Evolutionary conservation across 495 filamentous ascomycete genomes (phyloP).

Genomic region (Cercophora newfieldiana): DNA sequence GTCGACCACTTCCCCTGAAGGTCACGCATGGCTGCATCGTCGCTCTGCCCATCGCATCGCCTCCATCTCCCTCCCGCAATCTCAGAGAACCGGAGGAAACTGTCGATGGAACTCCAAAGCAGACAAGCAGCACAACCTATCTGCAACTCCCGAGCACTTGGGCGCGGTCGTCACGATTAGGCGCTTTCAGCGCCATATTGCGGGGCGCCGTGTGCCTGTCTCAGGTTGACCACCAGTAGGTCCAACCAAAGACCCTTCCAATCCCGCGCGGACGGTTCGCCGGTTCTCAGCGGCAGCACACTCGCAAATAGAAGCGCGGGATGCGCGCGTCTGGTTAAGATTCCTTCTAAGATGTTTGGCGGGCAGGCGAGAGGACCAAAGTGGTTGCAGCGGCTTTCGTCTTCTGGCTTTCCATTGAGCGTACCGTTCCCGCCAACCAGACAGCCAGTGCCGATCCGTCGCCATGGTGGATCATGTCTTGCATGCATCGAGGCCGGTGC

Average conservation of each 20-base stretch:
- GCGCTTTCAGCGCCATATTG: conserved; percentile 16
- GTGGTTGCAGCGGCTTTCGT: background rate
- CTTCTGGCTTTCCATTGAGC: no score
- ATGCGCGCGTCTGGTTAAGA: conserved; percentile 1
- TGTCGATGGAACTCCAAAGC: background rate
- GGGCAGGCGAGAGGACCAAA: background rate
- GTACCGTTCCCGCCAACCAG: background rate
- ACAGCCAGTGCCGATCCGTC: background rate
- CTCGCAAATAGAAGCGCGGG: conserved; percentile 12
- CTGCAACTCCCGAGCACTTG: background rate
- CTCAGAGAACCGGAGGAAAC: background rate
- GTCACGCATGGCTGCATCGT: conserved; percentile 19
- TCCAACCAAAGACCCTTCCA: conserved; percentile 12
- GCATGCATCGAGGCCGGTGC: background rate
- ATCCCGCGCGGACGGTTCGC: conserved; percentile 7
- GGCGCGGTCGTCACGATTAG: background rate
- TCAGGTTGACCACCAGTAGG: conserved; percentile 11
- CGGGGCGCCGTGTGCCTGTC: conserved; percentile 11
- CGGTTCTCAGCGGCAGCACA: no score
- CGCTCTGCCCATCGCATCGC: background rate
- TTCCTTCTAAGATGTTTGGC: no score
- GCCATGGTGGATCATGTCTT: background rate
- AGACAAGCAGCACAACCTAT: background rate
- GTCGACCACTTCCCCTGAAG: conserved; percentile 16
- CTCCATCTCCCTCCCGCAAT: conserved; percentile 7